Percentiles rank a stretch among this genome's conserved stretches.
Conservation (phyloP, 768 basidiomycete species). For the Macrolepiota albuminosa region DNA sequence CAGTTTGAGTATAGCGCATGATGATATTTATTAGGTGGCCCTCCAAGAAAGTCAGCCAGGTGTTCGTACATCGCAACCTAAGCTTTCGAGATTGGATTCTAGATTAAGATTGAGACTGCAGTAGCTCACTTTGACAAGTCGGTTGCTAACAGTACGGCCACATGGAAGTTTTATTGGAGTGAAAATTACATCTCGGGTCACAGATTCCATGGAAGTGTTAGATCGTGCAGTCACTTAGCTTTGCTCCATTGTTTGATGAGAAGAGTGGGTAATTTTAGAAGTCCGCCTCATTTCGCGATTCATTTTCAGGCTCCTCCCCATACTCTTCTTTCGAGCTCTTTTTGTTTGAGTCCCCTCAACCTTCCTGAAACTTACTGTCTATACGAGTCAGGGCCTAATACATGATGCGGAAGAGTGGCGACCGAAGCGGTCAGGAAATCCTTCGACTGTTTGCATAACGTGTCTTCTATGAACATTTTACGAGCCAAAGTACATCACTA, state of each 20-base stretch:
- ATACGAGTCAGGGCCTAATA: constrained; percentile 14
- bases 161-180: constrained; percentile 32
- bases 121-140: constrained; percentile 48
- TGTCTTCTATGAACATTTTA: constrained; percentile 41
- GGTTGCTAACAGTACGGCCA: constrained; percentile 38
- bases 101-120: neutral
- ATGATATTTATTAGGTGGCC: constrained; percentile 67
- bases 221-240: neutral
- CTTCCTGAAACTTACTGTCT: constrained; percentile 7
- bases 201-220: neutral
- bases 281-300: constrained; percentile 9
- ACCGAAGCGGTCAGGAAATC: constrained; percentile 75
- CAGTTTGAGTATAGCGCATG: constrained; percentile 66
- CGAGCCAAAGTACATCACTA: constrained; percentile 14
- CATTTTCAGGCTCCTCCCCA: neutral
- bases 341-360: neutral
- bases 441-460: constrained; percentile 84
- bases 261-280: constrained; percentile 3
- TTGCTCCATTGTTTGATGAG: neutral
- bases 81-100: neutral
- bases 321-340: no score
- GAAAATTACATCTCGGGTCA: constrained; percentile 13
- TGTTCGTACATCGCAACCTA: constrained; percentile 94
- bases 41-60: constrained; percentile 58
- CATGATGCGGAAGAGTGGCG: constrained; percentile 4